phyloP scores from a whole-genome alignment of 306 rosid species.

The Cucurbita moschata region DNA sequence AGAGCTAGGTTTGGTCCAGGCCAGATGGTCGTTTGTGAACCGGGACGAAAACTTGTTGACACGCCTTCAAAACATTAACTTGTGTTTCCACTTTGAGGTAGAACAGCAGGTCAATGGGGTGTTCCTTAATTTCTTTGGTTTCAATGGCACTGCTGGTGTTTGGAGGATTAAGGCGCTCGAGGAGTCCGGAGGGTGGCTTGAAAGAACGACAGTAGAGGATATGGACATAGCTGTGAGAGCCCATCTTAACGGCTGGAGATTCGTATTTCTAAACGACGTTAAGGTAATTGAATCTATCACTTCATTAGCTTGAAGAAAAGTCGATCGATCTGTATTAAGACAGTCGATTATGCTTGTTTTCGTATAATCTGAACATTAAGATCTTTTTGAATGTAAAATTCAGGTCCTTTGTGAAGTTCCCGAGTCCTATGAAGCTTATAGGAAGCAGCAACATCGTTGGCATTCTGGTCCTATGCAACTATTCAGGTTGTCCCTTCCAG shows the following conservation, averaged over 20 bases:
- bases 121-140: conserved; percentile 81
- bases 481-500: conserved; percentile 80
- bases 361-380: not conserved
- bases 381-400: conserved; percentile 3
- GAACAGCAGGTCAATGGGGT: conserved; percentile 95
- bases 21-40: conserved; percentile 93
- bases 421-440: conserved; percentile 84
- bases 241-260: conserved; percentile 93
- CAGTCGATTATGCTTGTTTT: not conserved
- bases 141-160: conserved; percentile 98
- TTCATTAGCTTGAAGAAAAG: not conserved
- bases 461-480: conserved; percentile 99
- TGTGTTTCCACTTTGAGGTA: conserved; percentile 96
- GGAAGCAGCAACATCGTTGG: conserved; percentile 99
- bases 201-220: conserved; percentile 91
- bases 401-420: conserved; percentile 96
- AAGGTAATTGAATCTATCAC: conserved; percentile 36
- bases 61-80: conserved; percentile 85
- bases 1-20: conserved; percentile 72
- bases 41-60: conserved; percentile 88
- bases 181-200: conserved; percentile 95
- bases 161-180: conserved; percentile 93
- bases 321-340: not conserved
- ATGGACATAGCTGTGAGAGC: conserved; percentile 98
- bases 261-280: conserved; percentile 76